Evolutionary conservation across 2,329 filamentous ascomycete genomes (phyloP).

Genomic region (Alternaria brassicae): DNA sequence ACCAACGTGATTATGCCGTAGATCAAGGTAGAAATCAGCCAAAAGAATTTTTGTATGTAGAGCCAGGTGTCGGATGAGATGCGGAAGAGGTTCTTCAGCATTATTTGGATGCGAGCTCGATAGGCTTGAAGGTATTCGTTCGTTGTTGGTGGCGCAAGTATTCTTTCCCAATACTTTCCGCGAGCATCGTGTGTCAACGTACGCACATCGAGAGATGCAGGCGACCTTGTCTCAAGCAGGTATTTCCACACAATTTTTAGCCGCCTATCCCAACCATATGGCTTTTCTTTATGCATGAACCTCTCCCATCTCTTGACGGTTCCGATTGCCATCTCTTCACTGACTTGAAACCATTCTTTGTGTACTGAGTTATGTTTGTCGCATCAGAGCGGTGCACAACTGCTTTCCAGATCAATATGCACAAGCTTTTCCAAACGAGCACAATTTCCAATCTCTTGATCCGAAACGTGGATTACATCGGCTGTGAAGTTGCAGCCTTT

Average conservation of each 20-base stretch:
- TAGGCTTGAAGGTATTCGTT: slow-evolving; percentile 2
- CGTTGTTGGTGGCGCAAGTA: slow-evolving; percentile 14
- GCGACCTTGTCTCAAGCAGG: slow-evolving; percentile 5
- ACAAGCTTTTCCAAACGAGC: slow-evolving; percentile 10
- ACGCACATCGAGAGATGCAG: not conserved
- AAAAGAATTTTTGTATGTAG: slow-evolving; percentile 11
- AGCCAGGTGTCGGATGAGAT: not conserved
- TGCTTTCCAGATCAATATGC: slow-evolving; percentile 8
- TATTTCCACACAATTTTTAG: slow-evolving; percentile 17
- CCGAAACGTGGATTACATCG: not conserved
- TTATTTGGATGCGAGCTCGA: not conserved
- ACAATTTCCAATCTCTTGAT: not conserved
- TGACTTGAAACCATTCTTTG: slow-evolving; percentile 19
- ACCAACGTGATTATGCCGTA: slow-evolving; percentile 12
- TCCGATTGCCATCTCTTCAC: slow-evolving; percentile 3
- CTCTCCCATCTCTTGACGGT: slow-evolving; percentile 20
- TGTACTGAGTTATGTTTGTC: slow-evolving; percentile 5
- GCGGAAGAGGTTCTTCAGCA: not conserved
- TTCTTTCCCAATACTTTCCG: slow-evolving; percentile 9
- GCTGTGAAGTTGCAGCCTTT: slow-evolving; percentile 2
- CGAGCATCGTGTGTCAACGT: slow-evolving; percentile 6
- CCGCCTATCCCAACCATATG: slow-evolving; percentile 14
- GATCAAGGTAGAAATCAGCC: slow-evolving; percentile 15
- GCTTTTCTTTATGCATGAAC: slow-evolving; percentile 17
- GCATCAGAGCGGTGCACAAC: not conserved